Conservation (phyloP, 495 filamentous ascomycete genomes). For the Trichoderma orchidacearum region DNA sequence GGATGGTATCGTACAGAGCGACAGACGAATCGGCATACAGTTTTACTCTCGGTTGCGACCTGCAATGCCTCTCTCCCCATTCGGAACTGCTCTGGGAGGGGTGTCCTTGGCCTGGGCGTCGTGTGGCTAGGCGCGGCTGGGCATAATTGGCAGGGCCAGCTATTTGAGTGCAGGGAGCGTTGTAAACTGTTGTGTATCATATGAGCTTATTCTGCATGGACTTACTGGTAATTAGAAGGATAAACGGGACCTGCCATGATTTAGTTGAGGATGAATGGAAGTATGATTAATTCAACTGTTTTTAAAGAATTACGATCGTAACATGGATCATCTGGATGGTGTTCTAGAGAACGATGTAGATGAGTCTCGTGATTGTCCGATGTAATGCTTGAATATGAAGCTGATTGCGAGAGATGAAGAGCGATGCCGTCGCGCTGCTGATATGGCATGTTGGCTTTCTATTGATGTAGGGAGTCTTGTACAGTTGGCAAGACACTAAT, state of each 20-base stretch:
- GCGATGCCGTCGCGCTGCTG: no score
- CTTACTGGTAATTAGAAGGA: conserved; percentile 1
- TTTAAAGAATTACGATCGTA: no score
- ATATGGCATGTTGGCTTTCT: no score
- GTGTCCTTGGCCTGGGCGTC: not conserved
- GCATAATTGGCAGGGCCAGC: not conserved
- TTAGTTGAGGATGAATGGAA: not conserved
- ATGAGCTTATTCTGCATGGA: not conserved
- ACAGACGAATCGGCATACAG: not conserved
- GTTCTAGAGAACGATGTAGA: no score
- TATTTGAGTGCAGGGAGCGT: not conserved
- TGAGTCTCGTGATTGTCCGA: no score
- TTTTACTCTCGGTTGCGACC: not conserved
- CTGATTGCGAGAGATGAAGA: no score
- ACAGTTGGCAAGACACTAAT: no score
- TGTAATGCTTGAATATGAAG: no score
- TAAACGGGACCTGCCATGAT: not conserved
- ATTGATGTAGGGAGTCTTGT: no score
- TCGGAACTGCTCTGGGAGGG: not conserved
- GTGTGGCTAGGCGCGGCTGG: not conserved
- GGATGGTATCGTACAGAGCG: not conserved
- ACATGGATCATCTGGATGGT: no score
- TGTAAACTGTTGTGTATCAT: not conserved
- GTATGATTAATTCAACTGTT: not conserved
- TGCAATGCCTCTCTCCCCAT: not conserved